A percentile compares a stretch with the other conserved stretches of the same genome.
These are phyloP conservation scores for Ordospora colligata DNA, from an alignment of 371 early-diverging fungal genomes.

Conservation along the genomic window DNA sequence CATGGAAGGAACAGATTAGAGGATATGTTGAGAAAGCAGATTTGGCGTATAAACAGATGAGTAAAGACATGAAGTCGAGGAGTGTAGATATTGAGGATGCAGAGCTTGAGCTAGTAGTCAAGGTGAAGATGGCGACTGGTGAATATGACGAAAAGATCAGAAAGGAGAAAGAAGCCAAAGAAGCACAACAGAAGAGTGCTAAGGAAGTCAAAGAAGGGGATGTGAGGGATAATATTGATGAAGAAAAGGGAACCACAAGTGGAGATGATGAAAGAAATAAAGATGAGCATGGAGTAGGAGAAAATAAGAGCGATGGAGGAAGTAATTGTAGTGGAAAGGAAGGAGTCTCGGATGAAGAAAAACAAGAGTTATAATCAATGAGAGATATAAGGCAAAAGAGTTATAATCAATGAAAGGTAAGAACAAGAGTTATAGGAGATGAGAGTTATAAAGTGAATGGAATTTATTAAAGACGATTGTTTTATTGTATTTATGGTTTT, in stretches of 20 bases:
- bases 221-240: neutral
- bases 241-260: neutral
- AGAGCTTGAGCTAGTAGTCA: neutral
- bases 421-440: too few relatives aligned
- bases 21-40: neutral
- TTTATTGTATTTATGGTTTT: too few relatives aligned
- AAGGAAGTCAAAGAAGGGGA: neutral
- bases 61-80: neutral
- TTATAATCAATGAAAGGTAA: too few relatives aligned
- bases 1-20: neutral
- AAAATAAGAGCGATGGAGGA: neutral
- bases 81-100: slow-evolving; percentile 6
- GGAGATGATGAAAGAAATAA: neutral
- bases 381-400: too few relatives aligned
- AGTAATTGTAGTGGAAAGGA: too few relatives aligned
- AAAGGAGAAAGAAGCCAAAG: neutral
- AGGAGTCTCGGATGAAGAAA: too few relatives aligned
- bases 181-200: neutral
- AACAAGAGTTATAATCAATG: too few relatives aligned
- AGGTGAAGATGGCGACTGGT: neutral
- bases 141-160: slow-evolving; percentile 7
- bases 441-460: too few relatives aligned
- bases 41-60: neutral
- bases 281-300: neutral
- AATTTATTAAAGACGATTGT: too few relatives aligned